These are phyloP conservation scores for Vitellaria paradoxa DNA, from an alignment of 179 eudicot genomes.

Conservation along the genomic window DNA sequence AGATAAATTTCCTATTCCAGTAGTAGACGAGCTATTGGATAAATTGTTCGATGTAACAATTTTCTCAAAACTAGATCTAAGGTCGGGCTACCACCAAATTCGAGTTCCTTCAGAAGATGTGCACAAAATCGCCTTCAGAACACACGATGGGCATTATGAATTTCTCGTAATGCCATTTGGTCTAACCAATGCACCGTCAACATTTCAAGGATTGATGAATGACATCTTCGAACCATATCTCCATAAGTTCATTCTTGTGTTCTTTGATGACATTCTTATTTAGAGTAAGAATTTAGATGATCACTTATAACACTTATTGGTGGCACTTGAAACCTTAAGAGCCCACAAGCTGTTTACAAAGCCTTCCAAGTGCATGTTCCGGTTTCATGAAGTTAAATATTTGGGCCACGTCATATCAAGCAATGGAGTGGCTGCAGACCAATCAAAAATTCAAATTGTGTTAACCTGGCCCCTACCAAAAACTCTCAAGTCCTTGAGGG, in stretches of 20 bases:
- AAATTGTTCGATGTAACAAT: not conserved
- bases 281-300: not conserved
- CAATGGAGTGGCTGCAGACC: not conserved
- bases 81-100: not conserved
- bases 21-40: not conserved
- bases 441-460: not conserved
- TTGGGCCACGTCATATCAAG: not conserved
- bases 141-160: not conserved
- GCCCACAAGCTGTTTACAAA: not conserved
- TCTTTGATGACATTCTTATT: not conserved
- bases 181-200: not conserved
- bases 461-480: not conserved
- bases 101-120: not conserved
- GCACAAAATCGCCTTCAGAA: not conserved
- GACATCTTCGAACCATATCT: not conserved
- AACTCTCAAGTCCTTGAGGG: not conserved
- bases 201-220: not conserved
- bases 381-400: not conserved
- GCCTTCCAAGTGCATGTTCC: not conserved
- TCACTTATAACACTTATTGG: not conserved
- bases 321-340: not conserved
- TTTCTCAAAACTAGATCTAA: not conserved
- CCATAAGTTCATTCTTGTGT: not conserved
- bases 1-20: not conserved
- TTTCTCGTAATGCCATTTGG: conserved; percentile 6